Conservation (phyloP, 768 basidiomycete genomes). For the Hygrophorus russula region DNA sequence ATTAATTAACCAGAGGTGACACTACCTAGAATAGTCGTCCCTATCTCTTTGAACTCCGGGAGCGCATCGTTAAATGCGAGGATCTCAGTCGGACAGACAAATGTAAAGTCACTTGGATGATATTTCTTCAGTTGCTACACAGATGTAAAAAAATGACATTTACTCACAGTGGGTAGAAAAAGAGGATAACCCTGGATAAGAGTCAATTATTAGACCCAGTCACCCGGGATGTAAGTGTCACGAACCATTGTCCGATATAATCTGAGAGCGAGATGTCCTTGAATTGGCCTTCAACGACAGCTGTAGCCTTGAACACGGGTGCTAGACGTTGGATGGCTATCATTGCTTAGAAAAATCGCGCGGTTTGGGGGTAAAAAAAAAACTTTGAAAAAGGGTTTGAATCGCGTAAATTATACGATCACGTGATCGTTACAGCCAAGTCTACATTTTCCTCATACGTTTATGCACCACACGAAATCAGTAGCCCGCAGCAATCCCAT, state of each 20-base stretch:
- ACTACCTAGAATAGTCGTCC: conserved; percentile 69
- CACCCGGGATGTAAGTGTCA: conserved; percentile 4
- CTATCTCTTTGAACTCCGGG: conserved; percentile 57
- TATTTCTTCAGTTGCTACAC: background rate
- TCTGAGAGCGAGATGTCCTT: conserved; percentile 64
- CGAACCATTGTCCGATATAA: conserved; percentile 75
- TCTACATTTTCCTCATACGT: background rate
- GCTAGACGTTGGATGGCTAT: conserved; percentile 77
- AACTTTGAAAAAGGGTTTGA: background rate
- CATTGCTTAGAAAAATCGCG: conserved; percentile 22
- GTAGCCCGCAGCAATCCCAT: conserved; percentile 86
- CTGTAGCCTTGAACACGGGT: conserved; percentile 65
- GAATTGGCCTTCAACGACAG: conserved; percentile 70
- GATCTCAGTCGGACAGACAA: conserved; percentile 93
- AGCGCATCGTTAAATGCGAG: conserved; percentile 90
- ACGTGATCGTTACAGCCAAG: too few relatives aligned
- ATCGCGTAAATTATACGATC: background rate
- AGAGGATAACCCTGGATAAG: conserved; percentile 66
- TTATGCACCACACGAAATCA: conserved; percentile 18
- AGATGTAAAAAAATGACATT: conserved; percentile 2
- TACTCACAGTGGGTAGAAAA: conserved; percentile 88
- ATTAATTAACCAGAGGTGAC: background rate
- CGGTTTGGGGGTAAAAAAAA: too few relatives aligned
- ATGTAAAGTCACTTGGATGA: conserved; percentile 64
- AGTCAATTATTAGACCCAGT: conserved; percentile 3